These are phyloP conservation scores for Monilinia laxa DNA, from an alignment of 2,329 filamentous ascomycete species.

Conservation along the genomic window DNA sequence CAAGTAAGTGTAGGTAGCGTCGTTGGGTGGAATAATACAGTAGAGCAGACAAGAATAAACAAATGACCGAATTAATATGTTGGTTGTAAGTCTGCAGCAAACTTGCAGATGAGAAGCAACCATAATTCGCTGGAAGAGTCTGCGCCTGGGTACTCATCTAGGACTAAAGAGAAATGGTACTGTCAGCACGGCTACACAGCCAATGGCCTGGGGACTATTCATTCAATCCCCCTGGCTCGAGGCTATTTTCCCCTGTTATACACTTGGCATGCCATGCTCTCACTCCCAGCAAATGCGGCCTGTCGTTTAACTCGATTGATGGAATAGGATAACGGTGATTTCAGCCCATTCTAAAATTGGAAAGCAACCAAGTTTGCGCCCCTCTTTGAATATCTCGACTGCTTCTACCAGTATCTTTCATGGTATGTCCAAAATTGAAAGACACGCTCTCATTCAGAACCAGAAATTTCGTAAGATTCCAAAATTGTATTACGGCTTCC, in stretches of 20 bases:
- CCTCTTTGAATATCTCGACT: conserved; percentile 26
- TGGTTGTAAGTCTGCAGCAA: conserved; percentile 14
- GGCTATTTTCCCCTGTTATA: conserved; percentile 16
- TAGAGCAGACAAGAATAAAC: conserved; percentile 21
- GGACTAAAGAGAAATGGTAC: conserved; percentile 19
- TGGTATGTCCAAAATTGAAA: background rate
- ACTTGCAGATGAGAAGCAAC: conserved; percentile 14
- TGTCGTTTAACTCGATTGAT: conserved; percentile 18
- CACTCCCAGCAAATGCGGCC: conserved; percentile 21
- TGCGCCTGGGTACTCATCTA: conserved; percentile 19
- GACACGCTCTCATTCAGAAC: background rate
- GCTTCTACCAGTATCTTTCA: conserved; percentile 9
- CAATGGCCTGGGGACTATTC: conserved; percentile 23
- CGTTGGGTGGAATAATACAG: conserved; percentile 11
- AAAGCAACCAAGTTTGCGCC: conserved; percentile 26
- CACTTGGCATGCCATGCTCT: conserved; percentile 20
- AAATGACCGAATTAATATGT: conserved; percentile 18
- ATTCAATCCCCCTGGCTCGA: conserved; percentile 20
- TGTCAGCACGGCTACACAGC: conserved; percentile 23
- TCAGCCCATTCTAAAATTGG: conserved; percentile 30
- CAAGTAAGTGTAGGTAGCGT: conserved; percentile 14
- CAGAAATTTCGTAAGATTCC: background rate
- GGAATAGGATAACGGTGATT: conserved; percentile 22
- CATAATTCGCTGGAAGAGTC: conserved; percentile 21
- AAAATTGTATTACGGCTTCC: background rate